Evolutionary conservation across 768 basidiomycete genomes (phyloP).

Genomic region (Podaxis sp.): DNA sequence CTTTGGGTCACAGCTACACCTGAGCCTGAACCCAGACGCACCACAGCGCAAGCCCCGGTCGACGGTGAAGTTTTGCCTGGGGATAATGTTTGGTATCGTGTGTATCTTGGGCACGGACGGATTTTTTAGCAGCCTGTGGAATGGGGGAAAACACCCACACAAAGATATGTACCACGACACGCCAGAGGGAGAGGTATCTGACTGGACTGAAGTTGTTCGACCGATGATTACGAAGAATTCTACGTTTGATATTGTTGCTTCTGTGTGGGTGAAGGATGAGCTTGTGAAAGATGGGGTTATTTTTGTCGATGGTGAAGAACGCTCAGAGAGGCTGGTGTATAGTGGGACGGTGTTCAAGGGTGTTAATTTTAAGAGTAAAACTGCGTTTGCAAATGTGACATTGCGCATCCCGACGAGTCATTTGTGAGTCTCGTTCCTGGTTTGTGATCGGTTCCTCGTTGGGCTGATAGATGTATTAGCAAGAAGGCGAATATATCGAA

Average conservation of each 20-base stretch:
- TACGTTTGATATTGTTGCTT: constrained; percentile 21
- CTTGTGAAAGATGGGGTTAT: background rate
- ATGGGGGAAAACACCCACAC: background rate
- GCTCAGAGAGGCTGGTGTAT: constrained; percentile 21
- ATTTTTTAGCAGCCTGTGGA: background rate
- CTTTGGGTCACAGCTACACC: background rate
- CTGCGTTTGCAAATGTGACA: constrained; percentile 23
- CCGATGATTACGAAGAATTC: constrained; percentile 19
- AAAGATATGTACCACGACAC: background rate
- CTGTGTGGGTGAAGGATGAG: constrained; percentile 18
- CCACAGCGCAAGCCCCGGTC: background rate
- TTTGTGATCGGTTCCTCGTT: background rate
- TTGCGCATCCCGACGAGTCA: constrained; percentile 28
- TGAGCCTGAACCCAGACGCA: background rate
- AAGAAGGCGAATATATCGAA: constrained; percentile 24
- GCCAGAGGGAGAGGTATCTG: background rate
- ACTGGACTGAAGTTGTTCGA: constrained; percentile 16
- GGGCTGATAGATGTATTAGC: constrained; percentile 14
- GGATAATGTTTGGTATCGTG: background rate
- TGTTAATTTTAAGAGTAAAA: constrained; percentile 27
- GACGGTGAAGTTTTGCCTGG: background rate
- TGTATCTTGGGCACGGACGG: background rate
- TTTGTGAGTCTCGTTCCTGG: constrained; percentile 27
- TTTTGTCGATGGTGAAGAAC: constrained; percentile 2
- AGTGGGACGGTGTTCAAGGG: constrained; percentile 30